These are phyloP conservation scores for Anaeramoeba flamelloides DNA, from an alignment of 78 protist species.

Conservation along the genomic window DNA sequence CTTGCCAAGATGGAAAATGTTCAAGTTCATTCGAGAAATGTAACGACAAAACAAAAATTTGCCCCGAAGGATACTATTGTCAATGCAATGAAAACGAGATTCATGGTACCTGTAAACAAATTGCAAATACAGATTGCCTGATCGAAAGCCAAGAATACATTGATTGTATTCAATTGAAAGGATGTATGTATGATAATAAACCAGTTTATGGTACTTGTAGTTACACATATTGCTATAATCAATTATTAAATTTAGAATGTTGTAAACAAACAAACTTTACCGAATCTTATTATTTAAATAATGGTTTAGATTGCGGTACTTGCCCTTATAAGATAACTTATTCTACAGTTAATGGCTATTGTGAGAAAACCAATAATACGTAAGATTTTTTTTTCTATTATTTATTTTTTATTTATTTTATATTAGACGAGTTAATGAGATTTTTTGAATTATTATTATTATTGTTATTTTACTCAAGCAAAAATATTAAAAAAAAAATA, in stretches of 20 bases:
- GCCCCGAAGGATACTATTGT: neutral
- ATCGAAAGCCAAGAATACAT: neutral
- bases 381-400: no score
- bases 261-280: neutral
- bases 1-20: neutral
- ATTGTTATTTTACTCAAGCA: no score
- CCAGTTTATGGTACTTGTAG: neutral
- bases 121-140: neutral
- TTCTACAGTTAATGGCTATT: neutral
- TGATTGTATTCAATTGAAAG: neutral
- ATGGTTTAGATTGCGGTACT: neutral
- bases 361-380: neutral
- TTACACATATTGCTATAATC: neutral
- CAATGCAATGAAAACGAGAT: neutral
- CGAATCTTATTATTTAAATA: neutral
- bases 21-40: neutral
- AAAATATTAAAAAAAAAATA: no score
- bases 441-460: no score
- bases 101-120: neutral
- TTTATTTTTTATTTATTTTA: no score
- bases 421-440: no score
- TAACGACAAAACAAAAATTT: neutral
- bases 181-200: neutral
- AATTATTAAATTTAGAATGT: neutral
- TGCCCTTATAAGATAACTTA: neutral